Evolutionary conservation across 345 rosid genomes (phyloP).

Genomic region (Linum trigynum): DNA sequence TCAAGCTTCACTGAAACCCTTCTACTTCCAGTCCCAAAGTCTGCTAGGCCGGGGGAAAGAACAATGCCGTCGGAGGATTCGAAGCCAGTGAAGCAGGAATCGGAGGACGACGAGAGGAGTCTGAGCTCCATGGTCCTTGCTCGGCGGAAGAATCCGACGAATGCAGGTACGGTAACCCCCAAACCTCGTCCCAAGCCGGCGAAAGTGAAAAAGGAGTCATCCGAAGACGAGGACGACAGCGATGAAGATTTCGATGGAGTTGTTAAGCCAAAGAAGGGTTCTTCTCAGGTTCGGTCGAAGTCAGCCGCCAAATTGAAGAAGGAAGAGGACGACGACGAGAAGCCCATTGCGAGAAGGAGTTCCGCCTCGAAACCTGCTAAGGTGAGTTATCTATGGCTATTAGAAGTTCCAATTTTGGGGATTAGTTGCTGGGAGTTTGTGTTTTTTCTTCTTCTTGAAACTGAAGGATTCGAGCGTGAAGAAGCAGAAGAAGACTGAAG

Average conservation of each 20-base stretch:
- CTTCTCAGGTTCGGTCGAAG: constrained; percentile 28
- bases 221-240: constrained; percentile 7
- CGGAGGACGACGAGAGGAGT: constrained; percentile 31
- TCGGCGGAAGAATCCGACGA: constrained; percentile 39
- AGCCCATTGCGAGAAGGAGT: constrained; percentile 37
- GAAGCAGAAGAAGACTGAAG: constrained; percentile 32
- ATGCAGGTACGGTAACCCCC: constrained; percentile 24
- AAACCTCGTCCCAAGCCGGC: constrained; percentile 23
- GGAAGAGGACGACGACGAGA: constrained; percentile 33
- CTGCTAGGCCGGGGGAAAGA: neutral
- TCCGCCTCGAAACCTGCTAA: constrained; percentile 33
- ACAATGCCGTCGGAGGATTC: constrained; percentile 60
- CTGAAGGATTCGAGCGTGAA: constrained; percentile 43
- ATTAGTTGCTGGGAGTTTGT: neutral
- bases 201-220: constrained; percentile 18
- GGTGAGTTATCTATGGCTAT: constrained; percentile 22
- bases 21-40: too few species aligned
- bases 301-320: constrained; percentile 26
- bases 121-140: constrained; percentile 39
- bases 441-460: neutral
- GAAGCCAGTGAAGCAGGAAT: constrained; percentile 23
- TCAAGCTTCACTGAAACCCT: too few species aligned
- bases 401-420: neutral
- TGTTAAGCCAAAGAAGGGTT: constrained; percentile 7
- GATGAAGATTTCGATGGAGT: constrained; percentile 8